Percentiles rank a stretch among this genome's conserved stretches.
These are phyloP conservation scores for Heterobasidion irregulare DNA, from an alignment of 1,284 basidiomycete genomes.

Conservation along the genomic window DNA sequence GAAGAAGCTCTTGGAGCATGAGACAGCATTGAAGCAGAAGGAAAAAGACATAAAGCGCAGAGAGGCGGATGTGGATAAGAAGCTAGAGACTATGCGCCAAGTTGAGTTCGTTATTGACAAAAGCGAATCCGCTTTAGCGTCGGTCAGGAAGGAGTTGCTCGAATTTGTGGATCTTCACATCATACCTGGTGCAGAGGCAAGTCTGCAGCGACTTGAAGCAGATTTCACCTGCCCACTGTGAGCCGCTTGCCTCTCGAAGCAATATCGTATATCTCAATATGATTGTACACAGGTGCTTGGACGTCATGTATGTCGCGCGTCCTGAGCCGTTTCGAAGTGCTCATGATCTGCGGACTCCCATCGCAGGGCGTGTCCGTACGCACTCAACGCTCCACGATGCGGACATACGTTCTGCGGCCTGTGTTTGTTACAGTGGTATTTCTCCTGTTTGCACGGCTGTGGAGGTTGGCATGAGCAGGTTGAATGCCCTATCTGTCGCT, in stretches of 20 bases:
- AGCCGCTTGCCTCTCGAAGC: slow-evolving; percentile 14
- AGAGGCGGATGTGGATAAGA: not conserved
- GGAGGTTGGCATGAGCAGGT: slow-evolving; percentile 58
- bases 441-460: slow-evolving; percentile 53
- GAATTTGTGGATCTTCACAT: not conserved
- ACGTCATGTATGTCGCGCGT: slow-evolving; percentile 1
- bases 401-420: slow-evolving; percentile 61
- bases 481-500: slow-evolving; percentile 59
- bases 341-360: not conserved
- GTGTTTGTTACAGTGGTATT: slow-evolving; percentile 60
- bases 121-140: not conserved
- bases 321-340: not conserved
- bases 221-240: slow-evolving; percentile 47
- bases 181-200: slow-evolving; percentile 19
- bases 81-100: not conserved
- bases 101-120: not conserved
- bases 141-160: not conserved
- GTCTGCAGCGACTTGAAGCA: slow-evolving; percentile 45
- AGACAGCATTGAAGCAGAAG: not conserved
- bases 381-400: slow-evolving; percentile 43
- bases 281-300: slow-evolving; percentile 1
- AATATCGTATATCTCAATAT: not conserved
- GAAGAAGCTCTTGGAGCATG: not conserved
- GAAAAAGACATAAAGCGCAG: not conserved
- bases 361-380: slow-evolving; percentile 48